Conservation (phyloP, 2,329 filamentous ascomycete species). For the Penicillium janthinellum region DNA sequence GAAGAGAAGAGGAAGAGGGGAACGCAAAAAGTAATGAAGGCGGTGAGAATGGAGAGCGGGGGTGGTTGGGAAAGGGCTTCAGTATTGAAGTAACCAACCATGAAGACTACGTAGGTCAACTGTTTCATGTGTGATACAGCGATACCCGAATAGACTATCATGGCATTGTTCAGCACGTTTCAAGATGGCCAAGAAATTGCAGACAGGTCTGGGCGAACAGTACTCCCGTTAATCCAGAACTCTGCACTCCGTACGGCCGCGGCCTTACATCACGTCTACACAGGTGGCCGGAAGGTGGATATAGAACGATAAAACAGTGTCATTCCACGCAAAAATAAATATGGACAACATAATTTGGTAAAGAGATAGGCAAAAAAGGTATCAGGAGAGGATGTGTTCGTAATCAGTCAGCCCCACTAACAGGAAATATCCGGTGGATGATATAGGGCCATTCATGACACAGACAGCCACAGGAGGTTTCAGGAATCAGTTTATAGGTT, state of each 20-base stretch:
- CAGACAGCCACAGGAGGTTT: background rate
- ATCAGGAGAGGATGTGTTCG: background rate
- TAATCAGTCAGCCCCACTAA: background rate
- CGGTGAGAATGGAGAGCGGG: slow-evolving; percentile 17
- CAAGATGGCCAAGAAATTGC: too few relatives aligned
- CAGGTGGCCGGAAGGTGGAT: background rate
- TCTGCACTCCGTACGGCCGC: too few relatives aligned
- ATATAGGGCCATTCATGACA: background rate
- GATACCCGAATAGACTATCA: too few relatives aligned
- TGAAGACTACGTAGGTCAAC: too few relatives aligned
- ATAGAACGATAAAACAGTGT: background rate
- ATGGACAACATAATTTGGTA: background rate
- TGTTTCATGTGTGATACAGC: too few relatives aligned
- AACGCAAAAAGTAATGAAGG: slow-evolving; percentile 22
- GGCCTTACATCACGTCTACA: too few relatives aligned
- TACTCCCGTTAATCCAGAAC: too few relatives aligned
- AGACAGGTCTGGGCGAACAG: too few relatives aligned
- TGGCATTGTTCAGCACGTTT: too few relatives aligned
- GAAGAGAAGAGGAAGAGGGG: background rate
- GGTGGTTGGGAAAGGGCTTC: background rate
- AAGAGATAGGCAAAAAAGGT: background rate
- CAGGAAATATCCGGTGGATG: background rate
- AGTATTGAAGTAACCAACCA: background rate
- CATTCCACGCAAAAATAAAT: background rate
- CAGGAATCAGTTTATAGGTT: background rate